These are phyloP conservation scores for Alternaria atra DNA, from an alignment of 2,329 filamentous ascomycete genomes.

Conservation along the genomic window DNA sequence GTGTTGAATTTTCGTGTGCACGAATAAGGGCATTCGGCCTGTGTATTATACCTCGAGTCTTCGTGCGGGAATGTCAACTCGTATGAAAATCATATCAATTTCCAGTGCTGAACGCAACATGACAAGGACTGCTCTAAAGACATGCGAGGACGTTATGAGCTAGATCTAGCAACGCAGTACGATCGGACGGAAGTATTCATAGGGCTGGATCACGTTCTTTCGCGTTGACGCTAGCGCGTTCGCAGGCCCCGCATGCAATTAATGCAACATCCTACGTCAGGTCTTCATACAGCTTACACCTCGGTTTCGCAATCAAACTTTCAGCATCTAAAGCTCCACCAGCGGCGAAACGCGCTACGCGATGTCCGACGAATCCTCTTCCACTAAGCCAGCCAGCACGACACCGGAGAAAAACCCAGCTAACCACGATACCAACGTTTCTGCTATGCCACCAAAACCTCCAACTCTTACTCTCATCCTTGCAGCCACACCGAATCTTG, in stretches of 20 bases:
- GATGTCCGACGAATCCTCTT: slow-evolving; percentile 16
- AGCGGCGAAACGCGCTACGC: neutral
- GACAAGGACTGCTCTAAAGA: neutral
- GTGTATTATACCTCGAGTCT: slow-evolving; percentile 35
- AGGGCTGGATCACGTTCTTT: slow-evolving; percentile 31
- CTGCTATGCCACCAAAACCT: slow-evolving; percentile 41
- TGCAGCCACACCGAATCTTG: slow-evolving; percentile 88
- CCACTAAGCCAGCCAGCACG: neutral
- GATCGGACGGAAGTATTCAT: neutral
- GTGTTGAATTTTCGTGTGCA: slow-evolving; percentile 27
- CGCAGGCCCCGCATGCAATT: slow-evolving; percentile 18
- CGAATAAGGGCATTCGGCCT: slow-evolving; percentile 19
- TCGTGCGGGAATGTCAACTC: slow-evolving; percentile 19
- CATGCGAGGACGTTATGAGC: neutral
- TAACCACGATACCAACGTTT: slow-evolving; percentile 2
- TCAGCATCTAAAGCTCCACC: neutral
- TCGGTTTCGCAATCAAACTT: neutral
- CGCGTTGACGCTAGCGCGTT: slow-evolving; percentile 33
- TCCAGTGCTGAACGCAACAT: neutral
- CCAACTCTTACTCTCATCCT: slow-evolving; percentile 86
- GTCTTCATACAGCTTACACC: neutral
- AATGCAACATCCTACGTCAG: slow-evolving; percentile 5
- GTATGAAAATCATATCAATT: slow-evolving; percentile 6
- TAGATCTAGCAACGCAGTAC: neutral
- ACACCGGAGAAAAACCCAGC: slow-evolving; percentile 1